Percentiles rank a stretch among this genome's conserved stretches.
Conservation (phyloP, 2,329 filamentous ascomycete species). For the Xylaria sp. region DNA sequence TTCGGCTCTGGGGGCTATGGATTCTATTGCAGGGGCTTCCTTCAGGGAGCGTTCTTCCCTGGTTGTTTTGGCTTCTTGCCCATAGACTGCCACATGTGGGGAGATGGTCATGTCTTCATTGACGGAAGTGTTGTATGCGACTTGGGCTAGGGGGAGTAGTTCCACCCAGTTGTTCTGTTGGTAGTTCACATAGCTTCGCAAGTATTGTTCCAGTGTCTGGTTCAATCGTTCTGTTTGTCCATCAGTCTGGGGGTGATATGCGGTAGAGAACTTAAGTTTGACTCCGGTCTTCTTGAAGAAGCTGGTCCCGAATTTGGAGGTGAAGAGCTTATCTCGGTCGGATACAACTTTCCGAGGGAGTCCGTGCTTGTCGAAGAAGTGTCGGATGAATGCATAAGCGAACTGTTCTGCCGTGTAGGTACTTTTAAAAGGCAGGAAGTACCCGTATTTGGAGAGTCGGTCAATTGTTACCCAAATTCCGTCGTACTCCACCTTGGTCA, state of each 20-base stretch:
- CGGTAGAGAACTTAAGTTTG: not conserved
- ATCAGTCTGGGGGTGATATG: slow-evolving; percentile 7
- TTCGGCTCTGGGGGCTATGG: not conserved
- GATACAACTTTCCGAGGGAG: not conserved
- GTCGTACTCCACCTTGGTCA: not conserved
- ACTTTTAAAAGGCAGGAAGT: no score
- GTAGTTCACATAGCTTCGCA: slow-evolving; percentile 13
- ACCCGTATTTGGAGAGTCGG: no score
- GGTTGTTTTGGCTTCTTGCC: not conserved
- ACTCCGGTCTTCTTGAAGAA: not conserved
- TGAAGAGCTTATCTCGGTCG: slow-evolving; percentile 1
- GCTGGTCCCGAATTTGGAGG: slow-evolving; percentile 3
- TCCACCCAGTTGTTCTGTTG: slow-evolving; percentile 19
- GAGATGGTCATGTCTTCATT: slow-evolving; percentile 6
- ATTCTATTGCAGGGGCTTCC: no score
- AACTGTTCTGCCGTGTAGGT: not conserved
- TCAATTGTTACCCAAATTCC: not conserved
- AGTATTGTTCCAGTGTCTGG: slow-evolving; percentile 5
- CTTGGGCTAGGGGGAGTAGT: no score
- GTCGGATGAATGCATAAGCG: not conserved
- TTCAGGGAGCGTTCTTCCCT: no score
- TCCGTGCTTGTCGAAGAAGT: not conserved
- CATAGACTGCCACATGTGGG: not conserved
- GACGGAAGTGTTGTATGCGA: slow-evolving; percentile 10
- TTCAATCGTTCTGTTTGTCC: slow-evolving; percentile 12